These are phyloP conservation scores for Cutaneotrichosporon mucoides DNA, from an alignment of 1,284 basidiomycete genomes.

Conservation along the genomic window DNA sequence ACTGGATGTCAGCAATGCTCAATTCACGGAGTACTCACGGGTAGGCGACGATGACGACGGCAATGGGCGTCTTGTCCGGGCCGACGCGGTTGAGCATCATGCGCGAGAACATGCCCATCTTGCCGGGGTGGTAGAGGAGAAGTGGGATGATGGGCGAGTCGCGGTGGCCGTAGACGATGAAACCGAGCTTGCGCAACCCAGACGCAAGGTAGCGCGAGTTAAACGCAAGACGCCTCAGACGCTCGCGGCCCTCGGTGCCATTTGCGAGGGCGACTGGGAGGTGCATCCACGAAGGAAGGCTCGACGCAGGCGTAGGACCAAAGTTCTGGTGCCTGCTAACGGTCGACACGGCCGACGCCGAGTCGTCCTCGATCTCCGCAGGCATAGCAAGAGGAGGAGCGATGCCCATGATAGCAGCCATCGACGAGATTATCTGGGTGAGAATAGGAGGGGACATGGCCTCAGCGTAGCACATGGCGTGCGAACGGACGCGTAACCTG, in stretches of 20 bases:
- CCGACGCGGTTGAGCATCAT: slow-evolving; percentile 79
- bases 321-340: slow-evolving; percentile 37
- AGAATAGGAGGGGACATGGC: slow-evolving; percentile 86
- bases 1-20: slow-evolving; percentile 51
- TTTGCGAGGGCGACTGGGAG: slow-evolving; percentile 67
- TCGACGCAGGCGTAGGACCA: slow-evolving; percentile 62
- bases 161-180: slow-evolving; percentile 91
- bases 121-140: slow-evolving; percentile 88
- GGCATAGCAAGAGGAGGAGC: slow-evolving; percentile 52
- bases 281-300: slow-evolving; percentile 66
- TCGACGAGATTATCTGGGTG: slow-evolving; percentile 84
- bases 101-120: slow-evolving; percentile 81
- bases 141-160: slow-evolving; percentile 92
- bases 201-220: slow-evolving; percentile 88
- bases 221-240: slow-evolving; percentile 86
- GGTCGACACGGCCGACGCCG: slow-evolving; percentile 50
- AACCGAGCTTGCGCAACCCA: slow-evolving; percentile 86
- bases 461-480: slow-evolving; percentile 85
- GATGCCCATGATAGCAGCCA: slow-evolving; percentile 95
- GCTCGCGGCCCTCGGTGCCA: slow-evolving; percentile 74
- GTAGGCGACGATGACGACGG: slow-evolving; percentile 82
- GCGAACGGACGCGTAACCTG: slow-evolving; percentile 72
- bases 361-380: slow-evolving; percentile 23
- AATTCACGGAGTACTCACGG: slow-evolving; percentile 44
- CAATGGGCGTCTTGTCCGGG: slow-evolving; percentile 60